Percentiles rank a stretch among this genome's conserved stretches.
Conservation (phyloP, 2,329 filamentous ascomycete species). For the Diaporthe sp. region DNA sequence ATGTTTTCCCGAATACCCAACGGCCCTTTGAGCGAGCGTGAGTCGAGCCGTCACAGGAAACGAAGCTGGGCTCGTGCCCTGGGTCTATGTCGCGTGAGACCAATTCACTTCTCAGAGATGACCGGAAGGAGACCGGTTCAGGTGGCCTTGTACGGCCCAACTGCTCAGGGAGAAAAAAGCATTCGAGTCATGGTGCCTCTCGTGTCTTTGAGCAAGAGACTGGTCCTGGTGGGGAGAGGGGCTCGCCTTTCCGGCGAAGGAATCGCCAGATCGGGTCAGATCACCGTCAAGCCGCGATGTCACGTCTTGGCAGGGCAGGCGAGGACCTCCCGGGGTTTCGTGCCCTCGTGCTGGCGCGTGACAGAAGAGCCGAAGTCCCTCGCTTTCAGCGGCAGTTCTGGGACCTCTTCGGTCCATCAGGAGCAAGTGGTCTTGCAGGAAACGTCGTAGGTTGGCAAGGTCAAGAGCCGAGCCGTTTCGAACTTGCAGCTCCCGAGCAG, state of each 20-base stretch:
- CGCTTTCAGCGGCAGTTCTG: not conserved
- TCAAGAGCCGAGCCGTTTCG: constrained; percentile 31
- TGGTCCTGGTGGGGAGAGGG: constrained; percentile 16
- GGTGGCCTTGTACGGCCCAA: not conserved
- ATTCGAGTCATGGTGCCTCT: constrained; percentile 28
- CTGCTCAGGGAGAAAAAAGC: constrained; percentile 17
- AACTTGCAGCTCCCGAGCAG: constrained; percentile 23
- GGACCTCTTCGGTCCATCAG: not conserved
- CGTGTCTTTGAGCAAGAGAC: constrained; percentile 9
- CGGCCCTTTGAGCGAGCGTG: not conserved
- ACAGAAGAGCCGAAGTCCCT: constrained; percentile 13
- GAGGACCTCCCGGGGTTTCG: constrained; percentile 10
- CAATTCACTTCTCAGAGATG: not conserved
- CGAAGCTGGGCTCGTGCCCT: not conserved
- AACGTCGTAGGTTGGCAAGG: constrained; percentile 29
- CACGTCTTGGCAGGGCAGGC: constrained; percentile 30
- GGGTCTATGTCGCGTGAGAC: not conserved
- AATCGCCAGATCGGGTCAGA: constrained; percentile 21
- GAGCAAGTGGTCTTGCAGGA: constrained; percentile 26
- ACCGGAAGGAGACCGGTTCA: not conserved
- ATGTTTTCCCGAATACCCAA: not conserved
- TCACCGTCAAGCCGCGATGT: constrained; percentile 10
- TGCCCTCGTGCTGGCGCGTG: not conserved
- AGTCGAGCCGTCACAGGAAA: not conserved
- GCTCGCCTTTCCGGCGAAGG: constrained; percentile 12